Evolutionary conservation across 805 yeast genomes (phyloP).

Genomic region (Sugiyamaella americana): DNA sequence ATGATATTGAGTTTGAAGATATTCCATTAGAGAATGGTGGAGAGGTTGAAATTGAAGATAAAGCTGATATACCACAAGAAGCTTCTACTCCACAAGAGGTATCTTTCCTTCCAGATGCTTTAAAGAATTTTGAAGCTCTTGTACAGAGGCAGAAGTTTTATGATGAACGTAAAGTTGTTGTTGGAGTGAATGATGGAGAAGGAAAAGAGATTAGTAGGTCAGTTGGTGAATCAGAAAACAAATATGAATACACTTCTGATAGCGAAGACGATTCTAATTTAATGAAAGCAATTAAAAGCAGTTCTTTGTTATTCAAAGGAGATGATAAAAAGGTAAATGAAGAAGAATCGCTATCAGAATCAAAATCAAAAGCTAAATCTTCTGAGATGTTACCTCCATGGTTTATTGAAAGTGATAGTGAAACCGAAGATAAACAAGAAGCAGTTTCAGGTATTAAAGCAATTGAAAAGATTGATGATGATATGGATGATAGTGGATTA

Average conservation of each 20-base stretch:
- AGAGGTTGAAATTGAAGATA: background rate
- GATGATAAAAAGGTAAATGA: slow-evolving; percentile 11
- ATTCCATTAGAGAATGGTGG: slow-evolving; percentile 42
- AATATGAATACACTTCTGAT: background rate
- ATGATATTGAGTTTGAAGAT: slow-evolving; percentile 66
- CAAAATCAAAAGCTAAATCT: slow-evolving; percentile 1
- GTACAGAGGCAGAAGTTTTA: slow-evolving; percentile 24
- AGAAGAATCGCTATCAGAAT: background rate
- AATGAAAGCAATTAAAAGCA: slow-evolving; percentile 3
- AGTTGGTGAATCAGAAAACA: background rate
- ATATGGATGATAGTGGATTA: slow-evolving; percentile 6
- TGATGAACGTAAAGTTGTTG: slow-evolving; percentile 7
- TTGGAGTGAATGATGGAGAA: background rate
- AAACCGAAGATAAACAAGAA: background rate
- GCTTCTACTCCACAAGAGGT: too few relatives aligned
- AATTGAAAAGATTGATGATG: background rate
- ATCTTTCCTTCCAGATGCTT: slow-evolving; percentile 12
- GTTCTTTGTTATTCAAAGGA: slow-evolving; percentile 4
- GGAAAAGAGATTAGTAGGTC: too few relatives aligned
- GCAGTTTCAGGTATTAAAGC: background rate
- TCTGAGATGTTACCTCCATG: slow-evolving; percentile 13
- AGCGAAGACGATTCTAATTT: background rate
- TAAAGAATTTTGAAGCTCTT: slow-evolving; percentile 24
- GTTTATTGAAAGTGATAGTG: slow-evolving; percentile 21
- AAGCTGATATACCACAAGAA: background rate